phyloP scores from a whole-genome alignment of 1,284 basidiomycete species.

The Thecaphora thlaspeos region DNA sequence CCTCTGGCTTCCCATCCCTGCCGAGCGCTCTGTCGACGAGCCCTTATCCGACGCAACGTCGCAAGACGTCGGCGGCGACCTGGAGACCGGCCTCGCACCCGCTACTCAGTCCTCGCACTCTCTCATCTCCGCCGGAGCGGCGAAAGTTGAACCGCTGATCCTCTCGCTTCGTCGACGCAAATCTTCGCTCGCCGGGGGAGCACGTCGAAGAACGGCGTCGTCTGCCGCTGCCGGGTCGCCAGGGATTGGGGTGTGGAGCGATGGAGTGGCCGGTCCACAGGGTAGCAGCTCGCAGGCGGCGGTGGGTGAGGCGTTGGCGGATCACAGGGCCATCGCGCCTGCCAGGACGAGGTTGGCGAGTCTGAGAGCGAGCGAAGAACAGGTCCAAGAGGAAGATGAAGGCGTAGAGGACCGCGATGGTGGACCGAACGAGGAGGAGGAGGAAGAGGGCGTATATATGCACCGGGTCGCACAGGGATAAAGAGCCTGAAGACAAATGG shows the following conservation, averaged over 20 bases:
- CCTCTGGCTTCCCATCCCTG: constrained; percentile 47
- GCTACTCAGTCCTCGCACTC: constrained; percentile 6
- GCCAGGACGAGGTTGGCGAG: constrained; percentile 3
- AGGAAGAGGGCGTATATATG: constrained; percentile 37
- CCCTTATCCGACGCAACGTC: constrained; percentile 8
- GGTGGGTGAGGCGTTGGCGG: constrained; percentile 24
- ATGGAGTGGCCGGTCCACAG: constrained; percentile 23
- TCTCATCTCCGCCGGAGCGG: not conserved
- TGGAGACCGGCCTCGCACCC: constrained; percentile 12
- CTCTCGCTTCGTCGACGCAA: constrained; percentile 36
- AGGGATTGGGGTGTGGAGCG: constrained; percentile 18
- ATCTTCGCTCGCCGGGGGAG: constrained; percentile 3
- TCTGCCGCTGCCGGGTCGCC: not conserved
- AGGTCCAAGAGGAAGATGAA: not conserved
- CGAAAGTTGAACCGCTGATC: constrained; percentile 33
- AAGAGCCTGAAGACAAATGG: no score
- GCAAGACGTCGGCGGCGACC: constrained; percentile 10
- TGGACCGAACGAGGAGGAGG: constrained; percentile 11
- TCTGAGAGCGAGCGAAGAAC: not conserved
- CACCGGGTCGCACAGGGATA: no score
- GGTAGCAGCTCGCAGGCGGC: constrained; percentile 14
- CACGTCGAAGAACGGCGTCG: not conserved
- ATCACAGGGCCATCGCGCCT: constrained; percentile 18
- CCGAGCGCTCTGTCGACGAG: constrained; percentile 9
- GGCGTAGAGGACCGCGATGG: not conserved